phyloP scores from a whole-genome alignment of 208 protist genomes.

The Leishmania guyanensis region DNA sequence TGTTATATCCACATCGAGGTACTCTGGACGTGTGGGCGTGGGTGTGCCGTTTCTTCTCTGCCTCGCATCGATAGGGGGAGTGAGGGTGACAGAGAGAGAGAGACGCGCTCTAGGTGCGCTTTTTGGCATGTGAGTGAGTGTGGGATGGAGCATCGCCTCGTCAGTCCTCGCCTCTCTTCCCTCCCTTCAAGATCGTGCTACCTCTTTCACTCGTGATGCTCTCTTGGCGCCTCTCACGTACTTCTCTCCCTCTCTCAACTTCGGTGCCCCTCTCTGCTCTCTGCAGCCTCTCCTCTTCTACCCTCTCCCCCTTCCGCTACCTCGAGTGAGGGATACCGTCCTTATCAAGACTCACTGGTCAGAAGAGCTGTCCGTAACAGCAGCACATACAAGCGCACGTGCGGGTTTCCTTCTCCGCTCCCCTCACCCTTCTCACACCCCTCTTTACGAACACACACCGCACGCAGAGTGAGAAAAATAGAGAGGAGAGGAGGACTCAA shows the following conservation, averaged over 20 bases:
- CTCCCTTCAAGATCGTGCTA: background rate
- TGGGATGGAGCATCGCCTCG: background rate
- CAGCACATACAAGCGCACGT: background rate
- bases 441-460: background rate
- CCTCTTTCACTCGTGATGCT: background rate
- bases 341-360: background rate
- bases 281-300: slow-evolving; percentile 5
- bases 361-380: background rate
- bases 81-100: too few species aligned
- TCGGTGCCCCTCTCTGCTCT: slow-evolving; percentile 2
- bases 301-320: background rate
- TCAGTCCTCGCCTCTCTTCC: background rate
- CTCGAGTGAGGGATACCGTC: background rate
- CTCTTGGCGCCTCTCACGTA: background rate
- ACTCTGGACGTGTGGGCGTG: too few species aligned
- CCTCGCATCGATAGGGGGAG: too few species aligned
- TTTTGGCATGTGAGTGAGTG: background rate
- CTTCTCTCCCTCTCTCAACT: background rate
- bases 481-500: too few species aligned
- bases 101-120: too few species aligned
- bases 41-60: too few species aligned
- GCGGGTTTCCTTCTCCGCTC: background rate
- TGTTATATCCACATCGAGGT: too few species aligned
- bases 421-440: background rate
- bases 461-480: background rate